phyloP scores from a whole-genome alignment of 129 eudicot species.

The Lactuca saligna region DNA sequence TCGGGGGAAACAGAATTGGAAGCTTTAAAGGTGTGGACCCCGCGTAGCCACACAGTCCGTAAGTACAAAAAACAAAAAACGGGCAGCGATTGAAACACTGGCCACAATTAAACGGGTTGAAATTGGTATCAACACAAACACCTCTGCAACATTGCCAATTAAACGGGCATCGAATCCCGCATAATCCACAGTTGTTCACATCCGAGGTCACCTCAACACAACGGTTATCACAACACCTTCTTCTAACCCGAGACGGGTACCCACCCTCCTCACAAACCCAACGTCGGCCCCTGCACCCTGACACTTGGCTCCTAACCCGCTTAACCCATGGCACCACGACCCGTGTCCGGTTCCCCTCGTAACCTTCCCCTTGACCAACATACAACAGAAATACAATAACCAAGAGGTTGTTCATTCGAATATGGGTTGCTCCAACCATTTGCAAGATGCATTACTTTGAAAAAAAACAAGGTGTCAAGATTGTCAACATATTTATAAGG shows the following conservation, averaged over 20 bases:
- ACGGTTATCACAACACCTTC: slow-evolving; percentile 59
- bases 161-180: slow-evolving; percentile 72
- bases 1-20: slow-evolving; percentile 20
- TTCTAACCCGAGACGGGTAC: slow-evolving; percentile 36
- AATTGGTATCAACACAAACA: slow-evolving; percentile 46
- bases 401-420: slow-evolving; percentile 19
- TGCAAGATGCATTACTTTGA: slow-evolving; percentile 32
- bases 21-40: slow-evolving; percentile 43
- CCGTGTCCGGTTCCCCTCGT: slow-evolving; percentile 21
- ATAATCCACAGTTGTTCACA: slow-evolving; percentile 69
- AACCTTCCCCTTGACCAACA: slow-evolving; percentile 16
- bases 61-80: slow-evolving; percentile 45
- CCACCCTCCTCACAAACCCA: slow-evolving; percentile 55
- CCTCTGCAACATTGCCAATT: slow-evolving; percentile 75
- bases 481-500: slow-evolving; percentile 32
- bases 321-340: slow-evolving; percentile 55
- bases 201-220: slow-evolving; percentile 70
- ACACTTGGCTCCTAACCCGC: slow-evolving; percentile 45
- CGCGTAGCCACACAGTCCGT: slow-evolving; percentile 82
- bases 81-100: slow-evolving; percentile 55
- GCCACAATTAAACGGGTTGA: slow-evolving; percentile 67
- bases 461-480: neutral
- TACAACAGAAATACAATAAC: slow-evolving; percentile 21
- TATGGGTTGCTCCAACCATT: slow-evolving; percentile 30
- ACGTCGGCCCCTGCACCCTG: slow-evolving; percentile 57